phyloP scores from a whole-genome alignment of 306 rosid species.

The Cicer pinnatifidum region DNA sequence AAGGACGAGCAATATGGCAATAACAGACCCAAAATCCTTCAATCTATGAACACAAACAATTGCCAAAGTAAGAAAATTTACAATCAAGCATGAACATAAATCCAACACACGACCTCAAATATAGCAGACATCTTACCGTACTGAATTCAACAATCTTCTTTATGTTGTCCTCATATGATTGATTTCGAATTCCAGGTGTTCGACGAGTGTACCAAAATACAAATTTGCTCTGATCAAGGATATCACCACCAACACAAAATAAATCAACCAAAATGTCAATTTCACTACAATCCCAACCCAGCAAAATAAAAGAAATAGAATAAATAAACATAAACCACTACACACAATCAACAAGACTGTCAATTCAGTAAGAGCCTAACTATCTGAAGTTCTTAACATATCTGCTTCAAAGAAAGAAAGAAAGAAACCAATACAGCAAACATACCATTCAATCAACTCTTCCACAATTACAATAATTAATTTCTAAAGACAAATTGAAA shows the following conservation, averaged over 20 bases:
- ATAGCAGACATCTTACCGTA: constrained; percentile 57
- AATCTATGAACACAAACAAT: constrained; percentile 53
- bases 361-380: constrained; percentile 13
- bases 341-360: constrained; percentile 3
- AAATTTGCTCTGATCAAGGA: constrained; percentile 65
- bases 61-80: constrained; percentile 17
- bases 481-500: constrained; percentile 7
- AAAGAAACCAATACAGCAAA: constrained; percentile 1
- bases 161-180: constrained; percentile 88
- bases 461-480: constrained; percentile 5
- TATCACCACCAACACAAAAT: constrained; percentile 28
- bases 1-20: constrained; percentile 86
- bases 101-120: constrained; percentile 6
- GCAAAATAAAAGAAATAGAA: background rate
- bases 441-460: constrained; percentile 5
- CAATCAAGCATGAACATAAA: constrained; percentile 4
- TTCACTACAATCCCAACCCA: background rate
- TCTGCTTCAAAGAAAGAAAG: constrained; percentile 14
- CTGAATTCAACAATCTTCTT: constrained; percentile 90
- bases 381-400: background rate
- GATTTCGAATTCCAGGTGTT: constrained; percentile 79
- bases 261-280: constrained; percentile 32
- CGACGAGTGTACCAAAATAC: constrained; percentile 97
- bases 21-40: constrained; percentile 95
- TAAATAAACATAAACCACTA: constrained; percentile 17